phyloP scores from a whole-genome alignment of 495 filamentous ascomycete species.

The Cairneyella variabilis region DNA sequence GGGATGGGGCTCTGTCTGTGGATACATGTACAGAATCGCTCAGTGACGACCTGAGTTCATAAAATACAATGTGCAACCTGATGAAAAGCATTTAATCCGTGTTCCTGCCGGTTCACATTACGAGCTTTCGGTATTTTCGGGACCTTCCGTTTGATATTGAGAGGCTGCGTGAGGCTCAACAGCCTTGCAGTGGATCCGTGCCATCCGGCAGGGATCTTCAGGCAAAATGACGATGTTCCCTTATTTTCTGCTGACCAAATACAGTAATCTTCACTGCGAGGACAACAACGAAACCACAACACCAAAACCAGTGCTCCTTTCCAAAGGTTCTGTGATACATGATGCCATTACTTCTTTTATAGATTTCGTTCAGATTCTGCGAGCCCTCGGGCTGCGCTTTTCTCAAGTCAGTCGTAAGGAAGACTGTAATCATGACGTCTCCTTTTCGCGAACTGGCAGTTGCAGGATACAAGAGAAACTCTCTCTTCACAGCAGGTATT shows the following conservation, averaged over 20 bases:
- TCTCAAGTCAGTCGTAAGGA: background rate
- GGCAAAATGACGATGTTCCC: background rate
- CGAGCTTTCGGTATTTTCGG: too few relatives aligned
- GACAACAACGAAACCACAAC: background rate
- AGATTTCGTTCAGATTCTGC: background rate
- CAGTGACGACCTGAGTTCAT: too few relatives aligned
- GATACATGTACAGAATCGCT: too few relatives aligned
- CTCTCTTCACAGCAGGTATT: background rate
- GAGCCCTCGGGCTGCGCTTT: conserved; percentile 18
- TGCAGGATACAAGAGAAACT: conserved; percentile 3
- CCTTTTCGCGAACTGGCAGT: conserved; percentile 10
- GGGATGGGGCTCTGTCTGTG: too few relatives aligned
- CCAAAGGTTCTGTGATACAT: too few relatives aligned
- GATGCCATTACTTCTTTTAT: conserved; percentile 1
- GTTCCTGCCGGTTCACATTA: too few relatives aligned
- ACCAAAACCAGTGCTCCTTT: too few relatives aligned
- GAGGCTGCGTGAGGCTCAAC: too few relatives aligned
- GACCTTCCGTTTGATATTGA: too few relatives aligned
- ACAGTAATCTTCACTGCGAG: background rate
- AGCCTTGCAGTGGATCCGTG: too few relatives aligned
- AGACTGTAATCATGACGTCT: conserved; percentile 5
- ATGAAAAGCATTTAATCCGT: too few relatives aligned
- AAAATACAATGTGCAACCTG: too few relatives aligned
- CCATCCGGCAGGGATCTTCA: background rate
- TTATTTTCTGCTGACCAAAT: background rate